Percentiles rank a stretch among this genome's conserved stretches.
These are phyloP conservation scores for Aeschynomene evenia DNA, from an alignment of 306 rosid genomes.

Conservation along the genomic window DNA sequence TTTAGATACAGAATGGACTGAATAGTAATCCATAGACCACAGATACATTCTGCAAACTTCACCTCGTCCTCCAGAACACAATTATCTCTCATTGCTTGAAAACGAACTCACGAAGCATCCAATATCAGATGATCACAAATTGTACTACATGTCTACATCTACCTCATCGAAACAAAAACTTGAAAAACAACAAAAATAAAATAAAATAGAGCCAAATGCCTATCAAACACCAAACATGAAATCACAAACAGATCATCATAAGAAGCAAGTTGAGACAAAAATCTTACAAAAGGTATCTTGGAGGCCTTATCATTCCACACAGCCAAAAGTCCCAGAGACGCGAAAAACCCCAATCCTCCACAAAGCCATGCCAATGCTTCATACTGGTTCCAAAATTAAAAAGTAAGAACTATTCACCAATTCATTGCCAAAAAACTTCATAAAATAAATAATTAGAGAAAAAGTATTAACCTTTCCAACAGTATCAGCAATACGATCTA, in stretches of 20 bases:
- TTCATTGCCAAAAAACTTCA: background rate
- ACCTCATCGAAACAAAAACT: background rate
- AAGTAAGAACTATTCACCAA: background rate
- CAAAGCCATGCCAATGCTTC: slow-evolving; percentile 98
- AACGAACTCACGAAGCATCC: background rate
- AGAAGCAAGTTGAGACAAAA: slow-evolving; percentile 5
- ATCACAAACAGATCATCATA: background rate
- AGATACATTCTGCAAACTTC: background rate
- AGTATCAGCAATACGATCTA: slow-evolving; percentile 94
- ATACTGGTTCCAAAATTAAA: slow-evolving; percentile 47
- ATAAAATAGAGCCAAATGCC: slow-evolving; percentile 6
- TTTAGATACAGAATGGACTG: background rate
- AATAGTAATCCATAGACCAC: background rate
- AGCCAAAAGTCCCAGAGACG: slow-evolving; percentile 67
- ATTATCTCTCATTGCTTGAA: background rate
- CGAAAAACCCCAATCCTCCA: slow-evolving; percentile 85
- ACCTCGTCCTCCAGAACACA: background rate
- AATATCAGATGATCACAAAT: background rate
- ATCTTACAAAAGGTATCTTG: slow-evolving; percentile 73
- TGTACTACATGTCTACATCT: background rate
- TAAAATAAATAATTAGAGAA: background rate
- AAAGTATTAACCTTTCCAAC: slow-evolving; percentile 68
- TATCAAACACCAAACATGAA: background rate
- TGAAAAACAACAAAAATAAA: background rate
- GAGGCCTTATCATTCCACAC: slow-evolving; percentile 95